These are phyloP conservation scores for Dujonia santamariae DNA, from an alignment of 1,139 yeast species.

Conservation along the genomic window DNA sequence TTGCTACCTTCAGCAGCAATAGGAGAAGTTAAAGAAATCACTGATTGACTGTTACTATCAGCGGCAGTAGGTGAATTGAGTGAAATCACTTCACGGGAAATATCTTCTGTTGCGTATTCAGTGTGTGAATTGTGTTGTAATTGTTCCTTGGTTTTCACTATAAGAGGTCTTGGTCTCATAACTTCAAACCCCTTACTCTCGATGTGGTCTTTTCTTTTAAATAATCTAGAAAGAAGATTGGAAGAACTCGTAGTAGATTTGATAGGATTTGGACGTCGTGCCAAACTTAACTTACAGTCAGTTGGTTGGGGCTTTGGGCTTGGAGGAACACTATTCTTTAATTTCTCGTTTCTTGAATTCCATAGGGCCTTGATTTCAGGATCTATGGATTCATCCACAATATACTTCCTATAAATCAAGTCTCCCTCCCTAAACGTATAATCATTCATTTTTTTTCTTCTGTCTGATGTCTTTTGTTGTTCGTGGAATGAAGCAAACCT, in stretches of 20 bases:
- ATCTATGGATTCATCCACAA: conserved; percentile 36
- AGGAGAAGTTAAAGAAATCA: too few relatives aligned
- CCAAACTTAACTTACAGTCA: conserved; percentile 9
- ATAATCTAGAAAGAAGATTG: conserved; percentile 1
- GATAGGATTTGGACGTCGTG: too few relatives aligned
- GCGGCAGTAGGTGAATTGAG: too few relatives aligned
- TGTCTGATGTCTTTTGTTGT: conserved; percentile 20
- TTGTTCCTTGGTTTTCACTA: conserved; percentile 21
- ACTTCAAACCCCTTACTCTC: conserved; percentile 41
- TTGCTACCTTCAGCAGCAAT: conserved; percentile 2
- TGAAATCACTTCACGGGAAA: too few relatives aligned
- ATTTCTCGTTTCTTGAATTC: conserved; percentile 37
- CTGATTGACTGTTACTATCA: too few relatives aligned
- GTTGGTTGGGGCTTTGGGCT: neutral
- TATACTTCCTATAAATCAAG: conserved; percentile 38
- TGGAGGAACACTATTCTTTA: neutral
- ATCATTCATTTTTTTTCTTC: conserved; percentile 29
- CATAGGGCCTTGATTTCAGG: conserved; percentile 51
- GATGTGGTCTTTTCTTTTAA: conserved; percentile 1
- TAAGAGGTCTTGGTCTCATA: conserved; percentile 39
- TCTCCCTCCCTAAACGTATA: conserved; percentile 52
- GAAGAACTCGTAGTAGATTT: too few relatives aligned
- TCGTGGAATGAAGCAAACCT: conserved; percentile 19
- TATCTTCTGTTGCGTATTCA: too few relatives aligned
- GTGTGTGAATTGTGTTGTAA: too few relatives aligned